phyloP scores from a whole-genome alignment of 2,329 filamentous ascomycete species.

The Graphium sp. region DNA sequence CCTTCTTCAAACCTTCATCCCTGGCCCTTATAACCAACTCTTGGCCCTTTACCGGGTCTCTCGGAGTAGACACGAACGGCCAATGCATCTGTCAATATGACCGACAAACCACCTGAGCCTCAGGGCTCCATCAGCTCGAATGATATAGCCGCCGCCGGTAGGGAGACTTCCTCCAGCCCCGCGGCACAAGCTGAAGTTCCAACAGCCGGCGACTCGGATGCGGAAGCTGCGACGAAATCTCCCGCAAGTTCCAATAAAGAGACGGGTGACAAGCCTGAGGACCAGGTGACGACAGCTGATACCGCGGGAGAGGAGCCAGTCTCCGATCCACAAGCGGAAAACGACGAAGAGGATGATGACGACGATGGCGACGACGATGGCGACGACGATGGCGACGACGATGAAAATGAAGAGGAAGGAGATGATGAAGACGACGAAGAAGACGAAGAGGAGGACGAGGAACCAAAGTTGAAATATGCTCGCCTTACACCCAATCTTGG shows the following conservation, averaged over 20 bases:
- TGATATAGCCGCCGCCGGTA: neutral
- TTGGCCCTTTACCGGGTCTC: neutral
- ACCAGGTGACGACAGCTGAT: conserved; percentile 2
- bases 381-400: conserved; percentile 10
- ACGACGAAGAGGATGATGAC: conserved; percentile 7
- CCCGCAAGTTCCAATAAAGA: conserved; percentile 4
- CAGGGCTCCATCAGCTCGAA: too few relatives aligned
- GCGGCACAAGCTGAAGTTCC: conserved; percentile 2
- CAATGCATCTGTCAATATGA: conserved; percentile 1
- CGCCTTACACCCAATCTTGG: conserved; percentile 67
- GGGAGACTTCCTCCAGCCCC: neutral
- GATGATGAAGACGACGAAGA: conserved; percentile 48
- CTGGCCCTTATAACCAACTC: neutral
- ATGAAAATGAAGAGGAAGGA: conserved; percentile 18
- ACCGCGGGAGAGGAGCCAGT: conserved; percentile 7
- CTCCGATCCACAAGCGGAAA: conserved; percentile 9
- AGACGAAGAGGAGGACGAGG: conserved; percentile 77
- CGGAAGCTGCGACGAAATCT: conserved; percentile 4
- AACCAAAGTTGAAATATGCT: conserved; percentile 86
- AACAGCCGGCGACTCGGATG: conserved; percentile 5
- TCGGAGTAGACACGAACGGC: neutral
- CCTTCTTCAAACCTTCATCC: neutral
- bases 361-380: conserved; percentile 8
- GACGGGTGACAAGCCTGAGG: conserved; percentile 4
- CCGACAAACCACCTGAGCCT: conserved; percentile 1